A percentile compares a stretch with the other conserved stretches of the same genome.
These are phyloP conservation scores for Cutaneotrichosporon sp. DNA, from an alignment of 1,284 basidiomycete genomes.

Conservation along the genomic window DNA sequence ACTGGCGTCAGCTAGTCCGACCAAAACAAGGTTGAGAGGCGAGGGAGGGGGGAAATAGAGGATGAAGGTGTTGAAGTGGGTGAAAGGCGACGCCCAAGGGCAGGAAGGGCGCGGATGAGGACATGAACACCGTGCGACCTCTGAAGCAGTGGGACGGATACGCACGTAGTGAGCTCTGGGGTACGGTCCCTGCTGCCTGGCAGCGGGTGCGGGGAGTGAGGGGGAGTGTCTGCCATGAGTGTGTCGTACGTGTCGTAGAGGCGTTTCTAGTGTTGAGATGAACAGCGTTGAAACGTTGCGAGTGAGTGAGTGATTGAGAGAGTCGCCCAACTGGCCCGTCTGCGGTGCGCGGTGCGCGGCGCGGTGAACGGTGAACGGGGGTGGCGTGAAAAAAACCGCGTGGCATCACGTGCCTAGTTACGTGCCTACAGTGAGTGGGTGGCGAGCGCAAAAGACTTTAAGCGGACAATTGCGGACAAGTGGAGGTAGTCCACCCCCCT, in stretches of 20 bases:
- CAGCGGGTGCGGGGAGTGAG: constrained; percentile 7
- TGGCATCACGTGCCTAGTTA: not conserved
- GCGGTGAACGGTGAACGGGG: no score
- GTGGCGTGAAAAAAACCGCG: not conserved
- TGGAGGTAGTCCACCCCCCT: not conserved
- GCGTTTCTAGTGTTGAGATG: not conserved
- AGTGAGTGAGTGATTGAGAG: not conserved
- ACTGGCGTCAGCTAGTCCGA: constrained; percentile 22
- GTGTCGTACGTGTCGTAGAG: not conserved
- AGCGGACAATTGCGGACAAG: no score
- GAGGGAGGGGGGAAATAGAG: not conserved
- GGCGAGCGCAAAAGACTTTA: no score
- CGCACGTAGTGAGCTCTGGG: constrained; percentile 48
- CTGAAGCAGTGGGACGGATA: not conserved
- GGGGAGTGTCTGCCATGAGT: constrained; percentile 15
- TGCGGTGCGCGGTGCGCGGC: no score
- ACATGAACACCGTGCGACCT: not conserved
- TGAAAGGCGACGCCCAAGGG: no score
- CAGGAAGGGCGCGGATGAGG: not conserved
- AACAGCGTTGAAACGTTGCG: not conserved
- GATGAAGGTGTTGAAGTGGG: not conserved
- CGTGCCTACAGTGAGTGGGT: no score
- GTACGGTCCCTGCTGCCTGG: constrained; percentile 38
- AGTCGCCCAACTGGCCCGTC: no score
- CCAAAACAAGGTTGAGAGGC: not conserved